Base-by-base conservation (phyloP, 169 alveolate genomes). In the Theileria annulata region DNA sequence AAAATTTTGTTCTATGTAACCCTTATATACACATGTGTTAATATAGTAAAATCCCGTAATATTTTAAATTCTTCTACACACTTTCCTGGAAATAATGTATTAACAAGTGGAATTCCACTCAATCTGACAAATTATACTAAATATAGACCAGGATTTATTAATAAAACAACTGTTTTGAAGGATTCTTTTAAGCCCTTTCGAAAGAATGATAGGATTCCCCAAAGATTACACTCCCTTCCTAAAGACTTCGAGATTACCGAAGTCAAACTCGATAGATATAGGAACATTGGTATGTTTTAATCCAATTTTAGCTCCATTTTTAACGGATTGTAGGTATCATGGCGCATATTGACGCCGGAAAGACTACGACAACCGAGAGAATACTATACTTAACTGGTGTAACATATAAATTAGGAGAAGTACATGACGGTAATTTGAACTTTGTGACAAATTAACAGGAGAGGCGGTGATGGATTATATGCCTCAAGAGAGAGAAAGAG, bases 301-400 rank as follows among this genome's bases (percentile, higher is more conserved):
- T 0, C 54, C 42, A 28, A 23, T 51, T 70, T 19, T 70, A 19
- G 27, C 49, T 17, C 15, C 9, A 28, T 19, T 23, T 42, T 51
- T 12, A 70, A 49, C 13, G 54, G 28, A 19, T 5, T 48, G 85
- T 95, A 58, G 98, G 99, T 21, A 95, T 97, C 60, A 94, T 97
- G 75, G 99, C 99, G 27, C 99, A 97, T 79, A 96, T 97, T 37
- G 99, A 97, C 84, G 99, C 99, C 13, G 99, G 99, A 3, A 97
- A 97, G 86, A 96, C 99, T 21, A 96, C 99, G 25, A 93, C 97
- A 23, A 96, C 99, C 9, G 99, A 97, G 87, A 87, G 99, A 73
- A 94, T 96, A 92, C 88, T 96, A 31, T 95, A 83, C 72, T 95
- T 94, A 70, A 94, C 98, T 15, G 99, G 99, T 27, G 98, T 88